A percentile compares a stretch with the other conserved stretches of the same genome.
These are phyloP conservation scores for Boletus subparvulus DNA, from an alignment of 768 basidiomycete species.

Conservation along the genomic window DNA sequence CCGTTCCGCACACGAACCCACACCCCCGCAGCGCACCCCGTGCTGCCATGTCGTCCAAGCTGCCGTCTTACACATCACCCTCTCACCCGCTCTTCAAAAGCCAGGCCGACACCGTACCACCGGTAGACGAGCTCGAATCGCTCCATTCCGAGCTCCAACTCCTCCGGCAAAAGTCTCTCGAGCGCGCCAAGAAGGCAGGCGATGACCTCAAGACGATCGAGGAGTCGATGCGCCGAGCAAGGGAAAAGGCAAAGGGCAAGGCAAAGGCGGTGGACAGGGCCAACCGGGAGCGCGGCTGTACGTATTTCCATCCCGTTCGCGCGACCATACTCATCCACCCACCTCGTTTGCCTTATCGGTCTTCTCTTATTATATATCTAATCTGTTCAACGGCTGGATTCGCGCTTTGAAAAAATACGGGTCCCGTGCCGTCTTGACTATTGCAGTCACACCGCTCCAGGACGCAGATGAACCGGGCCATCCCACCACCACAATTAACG, in stretches of 20 bases:
- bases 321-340: constrained; percentile 11
- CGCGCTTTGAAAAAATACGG: constrained; percentile 7
- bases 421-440: background rate
- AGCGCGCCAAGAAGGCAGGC: constrained; percentile 70
- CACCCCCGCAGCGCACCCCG: constrained; percentile 16
- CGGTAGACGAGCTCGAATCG: constrained; percentile 67
- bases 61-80: constrained; percentile 49
- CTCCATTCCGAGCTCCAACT: constrained; percentile 61
- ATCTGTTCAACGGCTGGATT: constrained; percentile 13
- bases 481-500: constrained; percentile 29
- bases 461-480: constrained; percentile 50
- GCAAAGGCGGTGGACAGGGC: constrained; percentile 67
- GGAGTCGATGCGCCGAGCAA: constrained; percentile 73
- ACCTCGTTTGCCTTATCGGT: constrained; percentile 22
- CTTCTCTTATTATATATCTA: background rate
- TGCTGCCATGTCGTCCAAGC: constrained; percentile 58
- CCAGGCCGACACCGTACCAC: constrained; percentile 63
- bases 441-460: constrained; percentile 47
- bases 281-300: constrained; percentile 75
- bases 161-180: constrained; percentile 53
- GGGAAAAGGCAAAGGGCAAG: constrained; percentile 74
- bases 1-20: constrained; percentile 1
- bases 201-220: constrained; percentile 74
- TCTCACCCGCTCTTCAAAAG: constrained; percentile 59
- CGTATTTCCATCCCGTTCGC: constrained; percentile 37